Conservation (phyloP, 2,329 filamentous ascomycete genomes). For the Achaetomium macrosporum region DNA sequence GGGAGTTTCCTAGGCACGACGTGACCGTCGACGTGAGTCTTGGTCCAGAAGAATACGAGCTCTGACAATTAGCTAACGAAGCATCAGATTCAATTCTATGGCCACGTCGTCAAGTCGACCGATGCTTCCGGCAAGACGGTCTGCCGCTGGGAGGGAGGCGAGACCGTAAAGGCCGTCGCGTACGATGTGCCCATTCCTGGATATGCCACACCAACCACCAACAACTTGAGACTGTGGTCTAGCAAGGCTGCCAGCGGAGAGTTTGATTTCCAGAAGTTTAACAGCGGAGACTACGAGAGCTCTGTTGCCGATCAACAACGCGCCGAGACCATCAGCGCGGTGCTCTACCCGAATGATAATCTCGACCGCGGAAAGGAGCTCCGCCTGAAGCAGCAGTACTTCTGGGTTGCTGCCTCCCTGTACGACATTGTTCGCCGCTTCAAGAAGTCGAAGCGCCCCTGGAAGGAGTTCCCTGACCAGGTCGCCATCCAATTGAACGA, state of each 20-base stretch:
- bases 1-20: conserved; percentile 96
- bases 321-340: conserved; percentile 97
- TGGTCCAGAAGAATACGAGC: not conserved
- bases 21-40: conserved; percentile 74
- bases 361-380: conserved; percentile 95
- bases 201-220: conserved; percentile 82
- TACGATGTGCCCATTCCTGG: conserved; percentile 92
- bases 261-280: conserved; percentile 99
- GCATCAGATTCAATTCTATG: conserved; percentile 81
- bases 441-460: conserved; percentile 91
- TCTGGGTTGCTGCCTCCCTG: conserved; percentile 96
- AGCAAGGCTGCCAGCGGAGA: conserved; percentile 96
- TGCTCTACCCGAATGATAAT: conserved; percentile 96
- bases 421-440: conserved; percentile 95
- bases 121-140: conserved; percentile 71
- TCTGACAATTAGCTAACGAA: not conserved
- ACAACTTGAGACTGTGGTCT: conserved; percentile 95
- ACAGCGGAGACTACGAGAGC: conserved; percentile 94
- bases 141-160: conserved; percentile 83
- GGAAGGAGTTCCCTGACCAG: conserved; percentile 89
- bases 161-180: conserved; percentile 85
- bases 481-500: conserved; percentile 98
- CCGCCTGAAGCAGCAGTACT: conserved; percentile 97
- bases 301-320: conserved; percentile 97
- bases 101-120: conserved; percentile 67